Evolutionary conservation across 2,329 filamentous ascomycete species (phyloP).

Genomic region (Thielaviopsis ethacetica): DNA sequence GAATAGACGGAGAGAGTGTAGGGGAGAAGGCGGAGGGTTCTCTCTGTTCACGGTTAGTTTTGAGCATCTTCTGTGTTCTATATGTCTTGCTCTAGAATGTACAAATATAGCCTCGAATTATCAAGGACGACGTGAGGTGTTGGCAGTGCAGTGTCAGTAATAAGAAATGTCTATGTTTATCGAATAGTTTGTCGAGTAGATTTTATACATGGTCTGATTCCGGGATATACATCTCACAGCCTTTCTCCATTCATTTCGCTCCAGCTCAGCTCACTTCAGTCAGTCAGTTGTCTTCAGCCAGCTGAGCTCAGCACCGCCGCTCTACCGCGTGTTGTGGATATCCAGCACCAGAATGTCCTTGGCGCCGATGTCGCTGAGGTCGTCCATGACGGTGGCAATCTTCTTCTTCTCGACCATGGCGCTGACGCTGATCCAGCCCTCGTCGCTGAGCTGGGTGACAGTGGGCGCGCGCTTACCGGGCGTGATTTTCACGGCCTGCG

Average conservation of each 20-base stretch:
- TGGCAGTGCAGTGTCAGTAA: too few species aligned
- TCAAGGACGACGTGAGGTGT: too few species aligned
- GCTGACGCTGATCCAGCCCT: conserved; percentile 86
- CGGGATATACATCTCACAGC: conserved; percentile 1
- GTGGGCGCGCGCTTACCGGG: conserved; percentile 90
- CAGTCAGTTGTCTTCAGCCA: too few species aligned
- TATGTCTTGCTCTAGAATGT: conserved; percentile 6
- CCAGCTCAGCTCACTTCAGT: too few species aligned
- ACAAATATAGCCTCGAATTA: conserved; percentile 9
- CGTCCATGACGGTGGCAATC: conserved; percentile 76
- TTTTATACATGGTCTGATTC: neutral
- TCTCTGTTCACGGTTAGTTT: neutral
- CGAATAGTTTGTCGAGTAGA: too few species aligned
- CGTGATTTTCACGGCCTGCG: conserved; percentile 57
- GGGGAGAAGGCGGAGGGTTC: neutral
- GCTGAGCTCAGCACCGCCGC: too few species aligned
- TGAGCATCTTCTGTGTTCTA: conserved; percentile 2
- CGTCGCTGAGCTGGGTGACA: conserved; percentile 72
- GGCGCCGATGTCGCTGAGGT: conserved; percentile 58
- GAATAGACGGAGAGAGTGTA: too few species aligned
- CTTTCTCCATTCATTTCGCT: neutral
- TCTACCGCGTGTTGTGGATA: conserved; percentile 59
- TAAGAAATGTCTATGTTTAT: neutral
- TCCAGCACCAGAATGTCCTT: conserved; percentile 73
- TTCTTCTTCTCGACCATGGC: conserved; percentile 84